phyloP scores from a whole-genome alignment of 1,284 basidiomycete genomes.

The Cryptococcus jaspeensis region DNA sequence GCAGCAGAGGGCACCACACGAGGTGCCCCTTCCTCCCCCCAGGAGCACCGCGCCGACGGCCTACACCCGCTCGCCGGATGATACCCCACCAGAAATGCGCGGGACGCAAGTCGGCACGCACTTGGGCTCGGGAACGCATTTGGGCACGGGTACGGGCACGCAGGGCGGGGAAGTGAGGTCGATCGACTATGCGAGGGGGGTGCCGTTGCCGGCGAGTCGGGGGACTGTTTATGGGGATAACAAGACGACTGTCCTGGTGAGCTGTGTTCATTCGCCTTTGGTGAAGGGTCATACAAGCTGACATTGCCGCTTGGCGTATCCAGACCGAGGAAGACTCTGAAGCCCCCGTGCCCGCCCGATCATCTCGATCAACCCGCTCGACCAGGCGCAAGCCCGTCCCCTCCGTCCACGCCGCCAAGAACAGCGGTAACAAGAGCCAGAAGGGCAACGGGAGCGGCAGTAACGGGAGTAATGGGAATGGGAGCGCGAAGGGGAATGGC shows the following conservation, averaged over 20 bases:
- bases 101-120: too few relatives aligned
- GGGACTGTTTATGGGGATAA: slow-evolving; percentile 12
- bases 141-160: not conserved
- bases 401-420: too few relatives aligned
- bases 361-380: not conserved
- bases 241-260: slow-evolving; percentile 13
- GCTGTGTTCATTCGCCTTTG: not conserved
- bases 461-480: too few relatives aligned
- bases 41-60: slow-evolving; percentile 12
- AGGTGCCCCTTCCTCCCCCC: slow-evolving; percentile 10
- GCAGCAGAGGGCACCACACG: slow-evolving; percentile 1
- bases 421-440: not conserved
- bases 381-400: slow-evolving; percentile 6
- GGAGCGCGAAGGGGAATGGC: too few relatives aligned
- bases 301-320: not conserved
- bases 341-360: not conserved
- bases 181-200: slow-evolving; percentile 12
- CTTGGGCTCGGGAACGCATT: too few relatives aligned
- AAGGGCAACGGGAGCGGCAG: slow-evolving; percentile 6
- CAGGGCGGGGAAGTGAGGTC: slow-evolving; percentile 4
- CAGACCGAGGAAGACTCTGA: not conserved
- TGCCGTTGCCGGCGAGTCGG: slow-evolving; percentile 10
- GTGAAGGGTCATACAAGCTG: not conserved
- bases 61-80: slow-evolving; percentile 1
- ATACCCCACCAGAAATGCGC: too few relatives aligned